Evolutionary conservation across 257 asterid genomes (phyloP).

Genomic region (Jacaranda mimosifolia): DNA sequence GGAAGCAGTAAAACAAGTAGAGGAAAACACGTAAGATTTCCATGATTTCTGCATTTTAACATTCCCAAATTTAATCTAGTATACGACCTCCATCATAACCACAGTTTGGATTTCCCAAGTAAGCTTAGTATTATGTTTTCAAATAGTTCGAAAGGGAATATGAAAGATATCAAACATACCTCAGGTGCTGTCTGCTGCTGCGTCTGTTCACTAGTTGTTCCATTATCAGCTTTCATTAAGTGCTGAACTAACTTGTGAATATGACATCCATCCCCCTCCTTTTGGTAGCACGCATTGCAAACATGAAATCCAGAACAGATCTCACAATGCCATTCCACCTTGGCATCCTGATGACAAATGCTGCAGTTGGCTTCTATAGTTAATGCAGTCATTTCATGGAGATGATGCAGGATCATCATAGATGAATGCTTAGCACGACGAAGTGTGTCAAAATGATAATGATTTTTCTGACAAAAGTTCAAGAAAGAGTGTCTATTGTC

Average conservation of each 20-base stretch:
- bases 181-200: slow-evolving; percentile 23
- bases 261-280: slow-evolving; percentile 43
- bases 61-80: neutral
- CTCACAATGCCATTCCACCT: slow-evolving; percentile 48
- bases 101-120: neutral
- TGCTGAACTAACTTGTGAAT: slow-evolving; percentile 39
- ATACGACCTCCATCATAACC: neutral
- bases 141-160: slow-evolving; percentile 2
- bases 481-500: slow-evolving; percentile 64
- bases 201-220: slow-evolving; percentile 27
- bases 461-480: slow-evolving; percentile 66
- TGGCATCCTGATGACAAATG: slow-evolving; percentile 44
- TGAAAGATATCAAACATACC: slow-evolving; percentile 37
- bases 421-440: slow-evolving; percentile 85
- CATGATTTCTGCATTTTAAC: neutral
- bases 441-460: slow-evolving; percentile 70
- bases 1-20: neutral
- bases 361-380: slow-evolving; percentile 41
- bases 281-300: slow-evolving; percentile 49
- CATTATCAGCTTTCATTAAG: slow-evolving; percentile 14
- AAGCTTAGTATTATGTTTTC: slow-evolving; percentile 1
- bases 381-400: slow-evolving; percentile 41
- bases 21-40: neutral
- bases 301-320: slow-evolving; percentile 49
- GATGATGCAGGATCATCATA: slow-evolving; percentile 84